Evolutionary conservation across 805 yeast species (phyloP).

Genomic region (Schwanniomyces occidentalis): DNA sequence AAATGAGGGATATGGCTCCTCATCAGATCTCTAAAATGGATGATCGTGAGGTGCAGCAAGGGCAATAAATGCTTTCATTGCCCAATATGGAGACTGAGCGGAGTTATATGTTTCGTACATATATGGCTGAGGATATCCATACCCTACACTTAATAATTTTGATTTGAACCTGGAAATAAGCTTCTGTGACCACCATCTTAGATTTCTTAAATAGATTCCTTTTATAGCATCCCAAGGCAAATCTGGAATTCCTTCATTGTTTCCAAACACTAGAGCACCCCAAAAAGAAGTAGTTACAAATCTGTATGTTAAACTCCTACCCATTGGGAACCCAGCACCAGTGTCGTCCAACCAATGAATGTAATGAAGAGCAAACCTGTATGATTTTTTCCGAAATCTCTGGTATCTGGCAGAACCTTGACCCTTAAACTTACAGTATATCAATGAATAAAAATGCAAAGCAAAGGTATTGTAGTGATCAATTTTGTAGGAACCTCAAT

Average conservation of each 20-base stretch:
- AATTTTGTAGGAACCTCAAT: conserved; percentile 21
- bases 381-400: conserved; percentile 17
- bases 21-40: conserved; percentile 11
- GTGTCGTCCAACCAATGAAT: conserved; percentile 17
- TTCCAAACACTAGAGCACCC: conserved; percentile 11
- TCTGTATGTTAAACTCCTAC: conserved; percentile 12
- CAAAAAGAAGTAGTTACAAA: conserved; percentile 12
- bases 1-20: conserved; percentile 5
- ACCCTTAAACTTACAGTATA: conserved; percentile 16
- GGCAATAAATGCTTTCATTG: conserved; percentile 10
- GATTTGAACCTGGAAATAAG: conserved; percentile 8
- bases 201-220: conserved; percentile 7
- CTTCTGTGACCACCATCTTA: conserved; percentile 12
- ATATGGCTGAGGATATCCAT: conserved; percentile 9
- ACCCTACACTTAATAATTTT: conserved; percentile 10
- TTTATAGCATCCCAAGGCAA: conserved; percentile 12
- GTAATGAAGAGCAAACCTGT: conserved; percentile 19
- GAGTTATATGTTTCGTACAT: conserved; percentile 13
- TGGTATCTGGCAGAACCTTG: conserved; percentile 13
- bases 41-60: conserved; percentile 7
- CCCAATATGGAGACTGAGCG: conserved; percentile 14
- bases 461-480: conserved; percentile 32
- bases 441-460: conserved; percentile 25
- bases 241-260: conserved; percentile 6
- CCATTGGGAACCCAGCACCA: conserved; percentile 11